Evolutionary conservation across 148 eudicot species (phyloP), one percentile per base, ranked within the genome.

Genomic region (Cornus kousa): DNA sequence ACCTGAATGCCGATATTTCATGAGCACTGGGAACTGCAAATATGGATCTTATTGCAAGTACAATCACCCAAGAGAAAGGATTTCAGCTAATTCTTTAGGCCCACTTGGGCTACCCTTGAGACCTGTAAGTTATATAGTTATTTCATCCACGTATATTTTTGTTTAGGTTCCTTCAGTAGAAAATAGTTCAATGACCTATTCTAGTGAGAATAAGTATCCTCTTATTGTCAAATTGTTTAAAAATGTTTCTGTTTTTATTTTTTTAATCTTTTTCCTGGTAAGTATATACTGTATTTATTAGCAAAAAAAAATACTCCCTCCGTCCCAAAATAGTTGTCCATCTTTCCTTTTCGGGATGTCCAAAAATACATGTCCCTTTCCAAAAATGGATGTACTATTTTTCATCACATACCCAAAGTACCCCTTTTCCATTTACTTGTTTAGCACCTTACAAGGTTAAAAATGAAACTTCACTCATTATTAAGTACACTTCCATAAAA

Each of bases 31-130:
- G 8, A 80, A 70, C 79, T 93, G 98, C 86, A 90, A 86, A 85
- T 93, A 86, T 77, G 98, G 95, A 68, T 77, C 87, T 74, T 88
- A 87, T 67, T 93, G 98, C 90, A 91, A 90, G 83, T 93, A 80
- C 70, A 86, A 91, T 73, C 97, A 93, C 80, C 97, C 97, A 35
- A 86, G 86, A 72, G 95, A 87, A 67, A 85, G 84, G 87, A 66
- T 82, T 48, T 77, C 87, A 14, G 55, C 84, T 60, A 75, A 69
- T 83, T 75, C 71, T 28, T 66, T 91, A 46, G 91, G 94, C 24
- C 95, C 96, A 69, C 88, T 88, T 74, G 95, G 95, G 67, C 94
- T 93, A 23, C 98, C 98, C 39, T 55, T 93, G 68, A 86, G 95
- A 80, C 95, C 97, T 78, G 97, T 93, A 87, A 87, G 88, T 85